phyloP scores from a whole-genome alignment of 2,329 filamentous ascomycete genomes.

The Claviceps digitariae region DNA sequence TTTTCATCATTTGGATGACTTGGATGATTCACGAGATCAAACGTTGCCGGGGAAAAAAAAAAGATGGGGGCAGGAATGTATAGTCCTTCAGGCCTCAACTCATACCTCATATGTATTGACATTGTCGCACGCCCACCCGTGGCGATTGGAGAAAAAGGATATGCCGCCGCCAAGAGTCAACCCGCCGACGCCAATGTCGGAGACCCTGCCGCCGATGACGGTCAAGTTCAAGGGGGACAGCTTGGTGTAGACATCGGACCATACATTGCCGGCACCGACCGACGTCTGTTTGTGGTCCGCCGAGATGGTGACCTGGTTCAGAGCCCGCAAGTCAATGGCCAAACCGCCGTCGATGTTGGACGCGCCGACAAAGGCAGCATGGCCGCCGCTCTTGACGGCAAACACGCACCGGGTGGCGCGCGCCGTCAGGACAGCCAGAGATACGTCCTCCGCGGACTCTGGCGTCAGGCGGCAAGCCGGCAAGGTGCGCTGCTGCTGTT shows the following conservation, averaged over 20 bases:
- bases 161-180: slow-evolving; percentile 14
- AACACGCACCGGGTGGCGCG: slow-evolving; percentile 17
- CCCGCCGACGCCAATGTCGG: slow-evolving; percentile 13
- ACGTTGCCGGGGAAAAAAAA: too few relatives aligned
- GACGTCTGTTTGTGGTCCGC: slow-evolving; percentile 6
- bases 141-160: slow-evolving; percentile 10
- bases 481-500: slow-evolving; percentile 10
- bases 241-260: slow-evolving; percentile 11
- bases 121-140: slow-evolving; percentile 14
- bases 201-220: slow-evolving; percentile 12
- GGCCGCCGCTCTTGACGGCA: slow-evolving; percentile 21
- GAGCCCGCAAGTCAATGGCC: slow-evolving; percentile 14
- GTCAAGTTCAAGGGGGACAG: slow-evolving; percentile 9
- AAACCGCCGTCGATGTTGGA: slow-evolving; percentile 17
- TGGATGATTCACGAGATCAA: too few relatives aligned
- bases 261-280: slow-evolving; percentile 11
- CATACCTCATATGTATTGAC: slow-evolving; percentile 6
- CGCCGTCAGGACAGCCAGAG: slow-evolving; percentile 13
- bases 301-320: slow-evolving; percentile 12
- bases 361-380: slow-evolving; percentile 15
- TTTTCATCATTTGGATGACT: not conserved
- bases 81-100: too few relatives aligned
- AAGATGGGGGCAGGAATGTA: too few relatives aligned
- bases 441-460: slow-evolving; percentile 13
- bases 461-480: slow-evolving; percentile 15